These are phyloP conservation scores for Mortierella sp. DNA, from an alignment of 371 early-diverging fungal species.

Conservation along the genomic window DNA sequence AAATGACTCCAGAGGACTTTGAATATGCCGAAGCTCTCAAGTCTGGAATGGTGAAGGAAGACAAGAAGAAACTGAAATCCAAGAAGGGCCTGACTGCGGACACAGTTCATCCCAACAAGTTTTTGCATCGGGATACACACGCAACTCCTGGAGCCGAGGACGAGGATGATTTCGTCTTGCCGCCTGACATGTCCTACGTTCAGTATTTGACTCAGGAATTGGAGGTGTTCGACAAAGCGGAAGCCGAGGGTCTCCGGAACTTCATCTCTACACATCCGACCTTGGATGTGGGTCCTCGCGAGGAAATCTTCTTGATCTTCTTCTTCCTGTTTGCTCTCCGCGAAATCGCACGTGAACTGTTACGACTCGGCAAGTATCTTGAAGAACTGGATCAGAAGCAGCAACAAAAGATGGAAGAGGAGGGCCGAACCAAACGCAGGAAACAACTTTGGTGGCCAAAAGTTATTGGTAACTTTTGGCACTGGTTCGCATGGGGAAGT, in stretches of 20 bases:
- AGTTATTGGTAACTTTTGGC: slow-evolving; percentile 57
- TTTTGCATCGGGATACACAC: slow-evolving; percentile 15
- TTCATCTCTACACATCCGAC: slow-evolving; percentile 49
- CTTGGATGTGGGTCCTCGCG: slow-evolving; percentile 64
- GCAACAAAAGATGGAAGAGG: slow-evolving; percentile 19
- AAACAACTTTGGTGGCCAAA: slow-evolving; percentile 67
- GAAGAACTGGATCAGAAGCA: slow-evolving; percentile 56
- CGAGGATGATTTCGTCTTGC: slow-evolving; percentile 52
- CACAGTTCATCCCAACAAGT: slow-evolving; percentile 25
- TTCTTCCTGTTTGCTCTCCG: slow-evolving; percentile 72
- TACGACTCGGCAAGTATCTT: slow-evolving; percentile 54
- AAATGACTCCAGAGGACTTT: slow-evolving; percentile 28
- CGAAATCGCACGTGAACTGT: slow-evolving; percentile 66
- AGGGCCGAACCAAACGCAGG: slow-evolving; percentile 42
- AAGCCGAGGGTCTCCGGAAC: slow-evolving; percentile 36
- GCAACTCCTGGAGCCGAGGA: slow-evolving; percentile 27
- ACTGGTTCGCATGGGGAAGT: slow-evolving; percentile 66
- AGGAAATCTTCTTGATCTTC: slow-evolving; percentile 71
- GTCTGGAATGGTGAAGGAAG: slow-evolving; percentile 17
- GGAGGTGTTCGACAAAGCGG: slow-evolving; percentile 52
- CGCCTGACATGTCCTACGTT: slow-evolving; percentile 58
- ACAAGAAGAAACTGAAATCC: slow-evolving; percentile 6
- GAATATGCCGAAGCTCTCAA: slow-evolving; percentile 47
- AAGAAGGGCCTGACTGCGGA: slow-evolving; percentile 8
- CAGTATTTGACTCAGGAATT: slow-evolving; percentile 61